Conservation (phyloP, 768 basidiomycete genomes). For the Trametopsis cervina region DNA sequence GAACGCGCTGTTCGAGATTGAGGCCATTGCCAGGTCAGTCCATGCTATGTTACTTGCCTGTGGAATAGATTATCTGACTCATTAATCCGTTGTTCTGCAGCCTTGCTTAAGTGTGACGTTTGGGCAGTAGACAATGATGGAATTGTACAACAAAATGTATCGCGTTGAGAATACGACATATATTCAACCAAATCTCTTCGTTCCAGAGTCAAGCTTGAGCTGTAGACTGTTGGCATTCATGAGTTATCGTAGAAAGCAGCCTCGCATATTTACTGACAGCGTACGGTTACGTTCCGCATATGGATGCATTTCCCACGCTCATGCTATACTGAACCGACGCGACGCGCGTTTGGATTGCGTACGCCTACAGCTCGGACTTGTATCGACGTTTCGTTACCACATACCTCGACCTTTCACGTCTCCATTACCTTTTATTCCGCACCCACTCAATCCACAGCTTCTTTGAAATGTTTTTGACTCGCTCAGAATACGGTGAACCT, state of each 20-base stretch:
- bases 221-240: too few species aligned
- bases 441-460: background rate
- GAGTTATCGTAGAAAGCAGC: too few species aligned
- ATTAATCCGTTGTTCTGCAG: background rate
- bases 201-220: too few species aligned
- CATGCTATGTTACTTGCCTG: background rate
- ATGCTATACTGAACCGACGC: conserved; percentile 11
- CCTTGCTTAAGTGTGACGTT: background rate
- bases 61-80: background rate
- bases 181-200: too few species aligned
- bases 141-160: background rate
- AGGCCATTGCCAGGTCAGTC: conserved; percentile 73
- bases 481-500: conserved; percentile 84
- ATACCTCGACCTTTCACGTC: background rate
- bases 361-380: background rate
- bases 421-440: background rate
- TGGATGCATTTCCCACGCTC: conserved; percentile 4
- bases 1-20: conserved; percentile 89
- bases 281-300: too few species aligned
- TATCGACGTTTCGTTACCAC: background rate
- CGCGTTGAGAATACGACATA: too few species aligned
- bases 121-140: background rate
- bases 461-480: conserved; percentile 76
- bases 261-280: too few species aligned
- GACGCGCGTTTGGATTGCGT: conserved; percentile 17